Evolutionary conservation across 2,329 filamentous ascomycete species (phyloP).

Genomic region (Xylariaceae sp.): DNA sequence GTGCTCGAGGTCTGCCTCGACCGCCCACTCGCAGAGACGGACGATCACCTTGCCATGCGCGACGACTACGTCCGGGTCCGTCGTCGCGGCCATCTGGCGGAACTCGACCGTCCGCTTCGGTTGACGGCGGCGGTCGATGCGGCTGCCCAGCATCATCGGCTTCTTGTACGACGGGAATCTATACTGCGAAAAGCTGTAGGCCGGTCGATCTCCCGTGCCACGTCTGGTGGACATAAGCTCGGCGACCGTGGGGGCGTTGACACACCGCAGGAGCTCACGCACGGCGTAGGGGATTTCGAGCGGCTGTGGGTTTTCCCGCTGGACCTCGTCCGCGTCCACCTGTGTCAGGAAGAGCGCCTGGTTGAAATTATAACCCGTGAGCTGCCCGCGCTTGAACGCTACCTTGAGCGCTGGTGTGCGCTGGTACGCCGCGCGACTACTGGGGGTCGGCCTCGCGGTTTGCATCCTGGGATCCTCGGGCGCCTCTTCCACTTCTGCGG

Average conservation of each 20-base stretch:
- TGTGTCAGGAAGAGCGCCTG: neutral
- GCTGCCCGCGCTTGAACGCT: slow-evolving; percentile 22
- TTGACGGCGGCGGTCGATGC: neutral
- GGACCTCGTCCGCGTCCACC: neutral
- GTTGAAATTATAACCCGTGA: slow-evolving; percentile 24
- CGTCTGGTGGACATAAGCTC: neutral
- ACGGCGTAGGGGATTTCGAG: slow-evolving; percentile 7
- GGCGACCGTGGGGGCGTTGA: slow-evolving; percentile 2
- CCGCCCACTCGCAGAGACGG: slow-evolving; percentile 22
- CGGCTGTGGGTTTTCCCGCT: neutral
- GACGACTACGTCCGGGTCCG: slow-evolving; percentile 29
- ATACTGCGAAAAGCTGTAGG: slow-evolving; percentile 18
- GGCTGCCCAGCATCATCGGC: rapidly evolving
- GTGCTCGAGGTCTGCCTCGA: neutral
- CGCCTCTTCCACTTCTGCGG: neutral
- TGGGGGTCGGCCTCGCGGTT: neutral
- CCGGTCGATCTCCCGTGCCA: neutral
- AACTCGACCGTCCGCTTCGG: slow-evolving; percentile 35
- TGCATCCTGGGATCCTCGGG: neutral
- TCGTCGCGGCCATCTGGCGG: slow-evolving; percentile 30
- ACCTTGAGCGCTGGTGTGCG: neutral
- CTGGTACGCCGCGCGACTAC: neutral
- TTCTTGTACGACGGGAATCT: neutral
- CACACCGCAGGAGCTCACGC: slow-evolving; percentile 6
- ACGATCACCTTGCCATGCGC: slow-evolving; percentile 17